phyloP scores from a whole-genome alignment of 495 filamentous ascomycete genomes.

The Apiosordaria backusii region DNA sequence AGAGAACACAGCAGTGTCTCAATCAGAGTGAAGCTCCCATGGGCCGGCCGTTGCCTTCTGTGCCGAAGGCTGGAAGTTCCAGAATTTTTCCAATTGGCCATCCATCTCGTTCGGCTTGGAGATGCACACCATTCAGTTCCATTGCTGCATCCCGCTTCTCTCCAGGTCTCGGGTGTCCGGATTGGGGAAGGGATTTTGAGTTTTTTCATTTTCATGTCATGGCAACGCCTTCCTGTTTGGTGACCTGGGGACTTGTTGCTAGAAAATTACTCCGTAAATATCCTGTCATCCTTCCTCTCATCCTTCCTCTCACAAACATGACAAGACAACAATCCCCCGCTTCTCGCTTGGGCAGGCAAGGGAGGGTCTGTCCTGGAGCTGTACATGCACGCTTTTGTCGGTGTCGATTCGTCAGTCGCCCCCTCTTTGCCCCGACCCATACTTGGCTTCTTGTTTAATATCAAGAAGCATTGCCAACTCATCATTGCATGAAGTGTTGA shows the following conservation, averaged over 20 bases:
- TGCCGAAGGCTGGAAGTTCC: background rate
- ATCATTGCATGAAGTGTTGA: conserved; percentile 73
- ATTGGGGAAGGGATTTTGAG: background rate
- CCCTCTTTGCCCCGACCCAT: conserved; percentile 24
- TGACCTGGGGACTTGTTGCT: too few relatives aligned
- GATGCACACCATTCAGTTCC: background rate
- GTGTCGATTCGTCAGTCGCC: conserved; percentile 15
- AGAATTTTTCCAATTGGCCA: conserved; percentile 1
- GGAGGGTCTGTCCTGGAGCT: background rate
- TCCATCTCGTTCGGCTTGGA: conserved; percentile 1
- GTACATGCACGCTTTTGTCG: conserved; percentile 11
- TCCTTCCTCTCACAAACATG: background rate
- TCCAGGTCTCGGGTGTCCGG: conserved; percentile 5
- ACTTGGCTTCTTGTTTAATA: conserved; percentile 51
- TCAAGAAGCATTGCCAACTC: conserved; percentile 80
- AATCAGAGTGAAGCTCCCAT: background rate
- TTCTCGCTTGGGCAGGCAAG: background rate
- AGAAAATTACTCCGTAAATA: too few relatives aligned
- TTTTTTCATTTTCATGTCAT: background rate
- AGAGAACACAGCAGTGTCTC: too few relatives aligned
- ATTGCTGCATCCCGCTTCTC: background rate
- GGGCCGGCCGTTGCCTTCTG: background rate
- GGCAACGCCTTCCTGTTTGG: conserved; percentile 1
- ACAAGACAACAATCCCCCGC: too few relatives aligned
- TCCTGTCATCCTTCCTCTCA: background rate